phyloP scores from a whole-genome alignment of 1,139 yeast species.

The Suhomyces taliae region DNA sequence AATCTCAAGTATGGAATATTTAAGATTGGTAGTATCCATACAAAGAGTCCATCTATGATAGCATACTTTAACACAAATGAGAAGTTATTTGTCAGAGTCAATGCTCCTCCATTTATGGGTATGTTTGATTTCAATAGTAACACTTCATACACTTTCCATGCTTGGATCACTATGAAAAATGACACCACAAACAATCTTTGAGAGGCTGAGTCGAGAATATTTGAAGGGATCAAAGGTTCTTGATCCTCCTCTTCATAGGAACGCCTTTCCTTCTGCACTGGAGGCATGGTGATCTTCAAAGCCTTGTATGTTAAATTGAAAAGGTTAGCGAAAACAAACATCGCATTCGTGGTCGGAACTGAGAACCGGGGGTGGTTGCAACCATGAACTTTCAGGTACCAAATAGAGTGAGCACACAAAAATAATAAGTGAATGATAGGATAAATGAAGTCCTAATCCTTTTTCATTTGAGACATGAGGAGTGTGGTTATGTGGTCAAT shows the following conservation, averaged over 20 bases:
- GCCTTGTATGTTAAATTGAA: neutral
- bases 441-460: no score
- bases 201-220: constrained; percentile 72
- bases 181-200: constrained; percentile 70
- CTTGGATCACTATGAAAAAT: constrained; percentile 70
- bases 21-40: constrained; percentile 70
- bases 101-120: constrained; percentile 16
- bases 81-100: constrained; percentile 44
- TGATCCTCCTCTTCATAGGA: constrained; percentile 9
- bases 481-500: no score
- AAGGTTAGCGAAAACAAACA: constrained; percentile 6
- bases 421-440: no score
- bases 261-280: constrained; percentile 6
- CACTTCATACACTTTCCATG: constrained; percentile 79
- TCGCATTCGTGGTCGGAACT: neutral
- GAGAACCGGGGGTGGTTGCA: constrained; percentile 2
- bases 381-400: neutral
- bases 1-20: constrained; percentile 74
- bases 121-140: constrained; percentile 41
- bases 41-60: constrained; percentile 65
- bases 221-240: constrained; percentile 45
- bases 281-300: constrained; percentile 2
- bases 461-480: no score
- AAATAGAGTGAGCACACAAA: no score
- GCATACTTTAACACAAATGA: constrained; percentile 70